Percentiles rank a stretch among this genome's conserved stretches.
phyloP scores from a whole-genome alignment of 768 basidiomycete species.

The Gyrodon lividus region DNA sequence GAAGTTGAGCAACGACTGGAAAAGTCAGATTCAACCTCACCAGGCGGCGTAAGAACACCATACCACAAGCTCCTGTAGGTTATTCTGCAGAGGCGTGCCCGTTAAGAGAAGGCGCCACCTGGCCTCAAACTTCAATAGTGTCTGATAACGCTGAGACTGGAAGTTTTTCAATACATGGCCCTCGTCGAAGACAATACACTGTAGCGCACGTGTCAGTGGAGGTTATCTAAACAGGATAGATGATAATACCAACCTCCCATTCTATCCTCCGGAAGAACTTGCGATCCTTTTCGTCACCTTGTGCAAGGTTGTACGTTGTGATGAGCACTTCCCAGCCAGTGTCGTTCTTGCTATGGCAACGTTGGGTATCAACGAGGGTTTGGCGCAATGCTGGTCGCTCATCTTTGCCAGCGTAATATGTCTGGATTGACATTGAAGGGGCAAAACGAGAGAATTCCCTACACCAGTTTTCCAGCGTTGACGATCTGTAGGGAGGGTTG shows the following conservation, averaged over 20 bases:
- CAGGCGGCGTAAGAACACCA: constrained; percentile 23
- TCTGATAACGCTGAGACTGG: constrained; percentile 93
- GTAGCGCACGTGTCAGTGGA: constrained; percentile 4
- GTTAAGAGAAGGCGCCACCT: constrained; percentile 92
- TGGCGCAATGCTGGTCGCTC: constrained; percentile 75
- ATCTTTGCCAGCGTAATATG: constrained; percentile 92
- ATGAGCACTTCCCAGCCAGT: constrained; percentile 90
- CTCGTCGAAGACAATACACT: constrained; percentile 96
- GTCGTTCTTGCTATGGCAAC: constrained; percentile 43
- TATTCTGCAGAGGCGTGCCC: constrained; percentile 93
- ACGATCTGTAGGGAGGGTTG: constrained; percentile 55
- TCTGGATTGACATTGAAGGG: constrained; percentile 79
- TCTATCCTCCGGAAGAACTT: constrained; percentile 90
- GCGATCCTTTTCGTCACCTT: constrained; percentile 82
- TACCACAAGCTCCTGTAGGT: constrained; percentile 87
- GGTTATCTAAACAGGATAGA: background rate
- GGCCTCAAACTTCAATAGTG: constrained; percentile 80
- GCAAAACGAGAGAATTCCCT: constrained; percentile 93
- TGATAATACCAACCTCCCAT: constrained; percentile 76
- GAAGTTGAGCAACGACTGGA: constrained; percentile 94
- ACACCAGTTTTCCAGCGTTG: constrained; percentile 98
- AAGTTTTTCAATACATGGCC: constrained; percentile 98
- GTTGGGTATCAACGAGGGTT: constrained; percentile 63
- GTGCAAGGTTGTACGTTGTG: constrained; percentile 94
- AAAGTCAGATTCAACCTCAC: constrained; percentile 9